These are phyloP conservation scores for Boechera retrofracta DNA, from an alignment of 345 rosid species.

Conservation along the genomic window DNA sequence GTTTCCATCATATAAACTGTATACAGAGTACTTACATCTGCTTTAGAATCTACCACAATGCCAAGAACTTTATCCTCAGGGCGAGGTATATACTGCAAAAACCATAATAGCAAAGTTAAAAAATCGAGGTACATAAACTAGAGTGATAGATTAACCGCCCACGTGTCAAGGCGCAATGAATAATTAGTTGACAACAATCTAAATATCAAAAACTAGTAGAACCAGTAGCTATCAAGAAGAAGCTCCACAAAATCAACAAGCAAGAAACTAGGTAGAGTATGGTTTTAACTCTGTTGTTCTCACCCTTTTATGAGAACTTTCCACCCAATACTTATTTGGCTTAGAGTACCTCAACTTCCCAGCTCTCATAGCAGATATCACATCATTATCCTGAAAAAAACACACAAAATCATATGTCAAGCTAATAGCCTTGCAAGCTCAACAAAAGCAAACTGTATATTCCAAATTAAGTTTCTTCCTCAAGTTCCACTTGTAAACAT, in stretches of 20 bases:
- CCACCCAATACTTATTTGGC: conserved; percentile 51
- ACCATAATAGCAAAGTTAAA: conserved; percentile 21
- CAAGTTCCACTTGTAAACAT: neutral
- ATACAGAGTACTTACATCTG: conserved; percentile 64
- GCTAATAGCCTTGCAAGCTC: neutral
- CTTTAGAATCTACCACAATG: conserved; percentile 73
- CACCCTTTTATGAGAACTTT: conserved; percentile 88
- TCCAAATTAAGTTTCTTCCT: neutral
- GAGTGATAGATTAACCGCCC: too few relatives aligned
- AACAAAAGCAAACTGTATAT: neutral
- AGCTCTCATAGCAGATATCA: conserved; percentile 65
- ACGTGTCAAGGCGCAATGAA: too few relatives aligned
- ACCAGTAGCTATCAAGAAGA: neutral
- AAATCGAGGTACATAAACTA: neutral
- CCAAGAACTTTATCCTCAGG: conserved; percentile 77
- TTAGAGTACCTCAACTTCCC: conserved; percentile 73
- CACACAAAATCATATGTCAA: conserved; percentile 8
- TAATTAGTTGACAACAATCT: neutral
- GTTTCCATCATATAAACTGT: neutral
- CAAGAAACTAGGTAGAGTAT: neutral
- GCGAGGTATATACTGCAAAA: conserved; percentile 71
- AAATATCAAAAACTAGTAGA: neutral
- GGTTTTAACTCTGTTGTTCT: neutral
- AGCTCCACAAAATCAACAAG: conserved; percentile 1
- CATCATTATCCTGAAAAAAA: conserved; percentile 62